A percentile compares a stretch with the other conserved stretches of the same genome.
phyloP scores from a whole-genome alignment of 1,284 basidiomycete species.

The Stereum hirsutum region DNA sequence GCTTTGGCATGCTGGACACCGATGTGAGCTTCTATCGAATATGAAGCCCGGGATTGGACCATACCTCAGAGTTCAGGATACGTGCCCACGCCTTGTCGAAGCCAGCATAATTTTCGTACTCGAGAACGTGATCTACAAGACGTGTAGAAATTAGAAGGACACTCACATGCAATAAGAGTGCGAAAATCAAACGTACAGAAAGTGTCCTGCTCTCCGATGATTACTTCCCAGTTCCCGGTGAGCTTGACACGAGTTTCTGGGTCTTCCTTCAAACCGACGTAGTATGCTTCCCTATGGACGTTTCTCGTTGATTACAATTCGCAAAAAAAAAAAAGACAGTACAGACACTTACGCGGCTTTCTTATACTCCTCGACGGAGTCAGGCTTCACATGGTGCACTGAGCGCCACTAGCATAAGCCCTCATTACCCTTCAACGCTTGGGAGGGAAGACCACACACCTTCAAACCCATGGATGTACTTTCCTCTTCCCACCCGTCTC shows the following conservation, averaged over 20 bases:
- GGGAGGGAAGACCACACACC: conserved; percentile 36
- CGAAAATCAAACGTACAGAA: conserved; percentile 38
- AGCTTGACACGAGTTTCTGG: conserved; percentile 73
- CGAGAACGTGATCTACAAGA: conserved; percentile 61
- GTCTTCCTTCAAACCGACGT: conserved; percentile 68
- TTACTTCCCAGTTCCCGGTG: conserved; percentile 85
- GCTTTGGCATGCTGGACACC: conserved; percentile 44
- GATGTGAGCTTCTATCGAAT: not conserved
- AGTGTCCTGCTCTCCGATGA: conserved; percentile 82
- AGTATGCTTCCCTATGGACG: conserved; percentile 64
- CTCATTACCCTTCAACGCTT: conserved; percentile 1
- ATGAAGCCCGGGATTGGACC: conserved; percentile 7
- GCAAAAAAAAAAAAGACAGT: not conserved
- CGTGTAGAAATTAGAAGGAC: not conserved
- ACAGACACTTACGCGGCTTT: conserved; percentile 64
- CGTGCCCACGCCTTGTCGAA: conserved; percentile 64
- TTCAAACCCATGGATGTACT: conserved; percentile 85
- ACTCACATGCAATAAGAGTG: conserved; percentile 5
- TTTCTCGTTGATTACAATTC: conserved; percentile 5
- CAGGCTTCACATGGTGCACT: conserved; percentile 83
- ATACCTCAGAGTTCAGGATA: conserved; percentile 53
- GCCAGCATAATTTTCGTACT: conserved; percentile 85
- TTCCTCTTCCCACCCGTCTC: conserved; percentile 75
- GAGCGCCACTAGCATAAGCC: not conserved
- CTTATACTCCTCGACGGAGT: conserved; percentile 74